Conservation (phyloP, 768 basidiomycete species). For the Kwoniella pini region DNA sequence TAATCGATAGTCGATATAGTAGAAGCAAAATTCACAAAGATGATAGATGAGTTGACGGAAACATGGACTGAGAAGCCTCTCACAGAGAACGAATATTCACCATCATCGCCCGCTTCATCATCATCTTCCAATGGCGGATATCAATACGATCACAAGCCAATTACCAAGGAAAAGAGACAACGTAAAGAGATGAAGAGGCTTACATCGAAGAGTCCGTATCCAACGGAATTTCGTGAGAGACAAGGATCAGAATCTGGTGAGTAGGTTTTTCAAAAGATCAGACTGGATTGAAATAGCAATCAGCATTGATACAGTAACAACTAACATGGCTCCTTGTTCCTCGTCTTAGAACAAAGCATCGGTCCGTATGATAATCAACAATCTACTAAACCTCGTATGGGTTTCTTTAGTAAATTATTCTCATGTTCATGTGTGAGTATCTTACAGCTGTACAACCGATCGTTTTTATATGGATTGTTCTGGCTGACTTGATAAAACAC, state of each 20-base stretch:
- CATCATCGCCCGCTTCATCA: constrained; percentile 1
- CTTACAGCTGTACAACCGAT: not conserved
- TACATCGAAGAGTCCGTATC: constrained; percentile 4
- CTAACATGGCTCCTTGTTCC: not conserved
- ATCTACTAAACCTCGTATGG: not conserved
- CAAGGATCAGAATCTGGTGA: constrained; percentile 2
- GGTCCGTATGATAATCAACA: constrained; percentile 1
- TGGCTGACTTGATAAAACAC: not conserved
- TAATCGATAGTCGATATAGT: no score
- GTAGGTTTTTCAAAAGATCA: not conserved
- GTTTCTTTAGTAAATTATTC: not conserved
- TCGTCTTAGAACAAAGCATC: not conserved
- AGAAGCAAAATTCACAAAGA: no score
- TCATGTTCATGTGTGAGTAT: constrained; percentile 12
- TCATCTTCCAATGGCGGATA: not conserved
- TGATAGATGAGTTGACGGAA: no score
- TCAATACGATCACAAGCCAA: no score
- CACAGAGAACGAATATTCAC: not conserved
- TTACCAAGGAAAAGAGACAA: not conserved
- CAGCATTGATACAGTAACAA: not conserved
- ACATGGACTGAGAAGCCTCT: no score
- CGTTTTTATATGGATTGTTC: not conserved
- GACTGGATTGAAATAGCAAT: no score
- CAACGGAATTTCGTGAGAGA: constrained; percentile 9
- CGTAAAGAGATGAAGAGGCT: not conserved